These are phyloP conservation scores for Elongisporangium undulatum DNA, from an alignment of 352 stramenopile genomes.

Conservation along the genomic window DNA sequence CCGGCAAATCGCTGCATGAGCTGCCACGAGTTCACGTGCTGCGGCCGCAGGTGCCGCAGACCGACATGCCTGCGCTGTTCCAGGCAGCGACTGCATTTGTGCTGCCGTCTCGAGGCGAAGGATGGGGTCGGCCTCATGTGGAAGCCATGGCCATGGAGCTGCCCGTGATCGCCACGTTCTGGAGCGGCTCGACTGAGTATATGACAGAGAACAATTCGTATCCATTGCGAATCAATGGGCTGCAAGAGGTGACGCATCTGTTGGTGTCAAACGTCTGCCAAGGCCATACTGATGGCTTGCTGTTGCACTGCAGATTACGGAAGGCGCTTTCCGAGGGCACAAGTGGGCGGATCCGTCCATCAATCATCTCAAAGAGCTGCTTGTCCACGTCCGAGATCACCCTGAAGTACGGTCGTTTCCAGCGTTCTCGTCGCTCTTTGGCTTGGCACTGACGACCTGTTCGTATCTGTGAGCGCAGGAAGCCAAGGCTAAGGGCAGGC, in stretches of 20 bases:
- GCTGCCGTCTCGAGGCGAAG: conserved; percentile 90
- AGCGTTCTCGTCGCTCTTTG: background rate
- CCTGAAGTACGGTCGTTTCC: conserved; percentile 33
- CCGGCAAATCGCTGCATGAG: conserved; percentile 38
- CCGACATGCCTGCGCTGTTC: conserved; percentile 60
- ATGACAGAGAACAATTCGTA: conserved; percentile 88
- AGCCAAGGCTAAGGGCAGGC: conserved; percentile 54
- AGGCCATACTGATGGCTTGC: conserved; percentile 1
- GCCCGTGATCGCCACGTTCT: conserved; percentile 90
- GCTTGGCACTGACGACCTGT: background rate
- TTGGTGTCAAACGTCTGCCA: background rate
- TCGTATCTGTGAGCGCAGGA: conserved; percentile 22
- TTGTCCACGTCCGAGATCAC: conserved; percentile 51
- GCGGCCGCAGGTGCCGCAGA: conserved; percentile 53
- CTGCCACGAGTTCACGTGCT: conserved; percentile 62
- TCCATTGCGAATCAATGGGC: conserved; percentile 70
- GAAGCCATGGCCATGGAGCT: conserved; percentile 92
- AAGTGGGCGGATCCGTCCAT: conserved; percentile 85
- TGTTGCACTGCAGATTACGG: conserved; percentile 46
- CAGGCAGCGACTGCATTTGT: conserved; percentile 83
- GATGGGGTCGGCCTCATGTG: conserved; percentile 91
- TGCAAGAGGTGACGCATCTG: conserved; percentile 45
- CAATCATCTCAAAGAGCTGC: conserved; percentile 58
- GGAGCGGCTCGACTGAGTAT: conserved; percentile 87
- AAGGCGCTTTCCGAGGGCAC: conserved; percentile 75